Base-by-base conservation (phyloP, 2,329 filamentous ascomycete genomes). In the Kalaharituber pfeilii region DNA sequence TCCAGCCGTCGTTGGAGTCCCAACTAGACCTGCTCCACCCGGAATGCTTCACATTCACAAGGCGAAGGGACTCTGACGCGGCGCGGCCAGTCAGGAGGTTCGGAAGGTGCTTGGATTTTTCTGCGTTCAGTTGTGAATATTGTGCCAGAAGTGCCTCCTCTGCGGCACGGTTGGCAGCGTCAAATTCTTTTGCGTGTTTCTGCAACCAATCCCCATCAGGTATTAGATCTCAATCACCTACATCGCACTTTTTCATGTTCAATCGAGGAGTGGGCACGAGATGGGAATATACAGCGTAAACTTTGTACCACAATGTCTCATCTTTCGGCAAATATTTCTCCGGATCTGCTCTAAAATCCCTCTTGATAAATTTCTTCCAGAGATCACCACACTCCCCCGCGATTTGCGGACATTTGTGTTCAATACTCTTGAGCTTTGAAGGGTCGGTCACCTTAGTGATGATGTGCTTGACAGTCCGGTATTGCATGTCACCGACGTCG, bases 311-410 rank as follows among this genome's bases (percentile, higher is more conserved):
- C 56, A 79, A 79, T 36, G 72, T 72, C 0, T 81, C 77, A 58
- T 85, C 75, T 0, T 84, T 84, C 26, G 78, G 71, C 61, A 80
- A 78, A 26, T 78, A 76, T 65, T 82, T 78, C 51, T 71, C 70
- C 59, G 69, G 68, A 67, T 80, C 81, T 54, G 77, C 71, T 1
- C 79, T 79, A 58, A 94, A 84, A 63, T 94, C 80, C 49, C 80
- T 77, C 52, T 78, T 76, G 66, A 95, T 89, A 63, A 94, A 77
- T 25, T 77, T 75, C 45, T 79, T 69, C 88, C 88, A 95, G 57
- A 88, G 72, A 62, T 86, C 82, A 20, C 71, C 75, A 42, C 80
- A 80, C 54, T 83, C 73, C 36, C 79, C 78, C 56, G 77, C 73
- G 51, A 94, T 74, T 59, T 94, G 84, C 0, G 86, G 84, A 5